Conservation (phyloP, 192 early-diverging fungal species). For the Cetraspora pellucida region DNA sequence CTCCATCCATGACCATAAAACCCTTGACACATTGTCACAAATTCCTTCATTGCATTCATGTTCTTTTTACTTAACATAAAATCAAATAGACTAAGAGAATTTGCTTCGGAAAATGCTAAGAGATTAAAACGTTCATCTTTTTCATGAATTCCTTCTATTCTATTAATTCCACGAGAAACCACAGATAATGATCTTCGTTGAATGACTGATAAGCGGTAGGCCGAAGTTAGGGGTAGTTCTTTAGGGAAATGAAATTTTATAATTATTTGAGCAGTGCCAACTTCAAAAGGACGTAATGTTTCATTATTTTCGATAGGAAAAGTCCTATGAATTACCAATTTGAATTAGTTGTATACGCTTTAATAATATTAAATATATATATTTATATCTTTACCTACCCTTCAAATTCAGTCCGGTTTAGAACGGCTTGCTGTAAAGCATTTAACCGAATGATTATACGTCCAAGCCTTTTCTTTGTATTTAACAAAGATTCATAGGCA, state of each 20-base stretch:
- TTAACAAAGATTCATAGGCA: conserved; percentile 2
- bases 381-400: background rate
- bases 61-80: conserved; percentile 36
- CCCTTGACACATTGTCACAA: conserved; percentile 41
- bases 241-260: too few relatives aligned
- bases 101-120: background rate
- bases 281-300: too few relatives aligned
- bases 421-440: background rate
- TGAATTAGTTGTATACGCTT: too few relatives aligned
- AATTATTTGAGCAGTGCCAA: too few relatives aligned
- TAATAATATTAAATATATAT: too few relatives aligned
- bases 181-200: too few relatives aligned
- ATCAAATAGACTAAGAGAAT: conserved; percentile 6
- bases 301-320: too few relatives aligned
- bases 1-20: conserved; percentile 51
- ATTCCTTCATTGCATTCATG: conserved; percentile 45
- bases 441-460: background rate
- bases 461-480: conserved; percentile 25
- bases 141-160: background rate
- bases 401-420: background rate
- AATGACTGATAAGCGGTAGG: too few relatives aligned
- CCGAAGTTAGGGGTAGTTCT: too few relatives aligned
- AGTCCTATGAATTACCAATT: too few relatives aligned
- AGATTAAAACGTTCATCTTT: background rate
- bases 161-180: too few relatives aligned